Conservation (phyloP, 257 asterid species). For the Thymus quinquecostatus region DNA sequence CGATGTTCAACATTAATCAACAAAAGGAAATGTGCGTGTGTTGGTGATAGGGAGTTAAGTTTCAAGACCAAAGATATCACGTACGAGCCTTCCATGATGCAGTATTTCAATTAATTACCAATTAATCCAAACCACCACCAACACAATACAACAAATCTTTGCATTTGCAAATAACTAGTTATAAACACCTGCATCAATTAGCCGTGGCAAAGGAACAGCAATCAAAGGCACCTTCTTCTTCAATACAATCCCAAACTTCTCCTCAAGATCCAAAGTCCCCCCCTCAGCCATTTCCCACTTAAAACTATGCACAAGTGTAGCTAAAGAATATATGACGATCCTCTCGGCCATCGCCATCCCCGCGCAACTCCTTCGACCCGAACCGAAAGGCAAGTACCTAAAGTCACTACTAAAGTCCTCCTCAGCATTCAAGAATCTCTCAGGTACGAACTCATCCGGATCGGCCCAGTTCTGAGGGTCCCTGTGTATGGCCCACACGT, state of each 20-base stretch:
- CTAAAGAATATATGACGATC: slow-evolving; percentile 59
- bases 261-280: slow-evolving; percentile 46
- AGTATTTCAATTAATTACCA: too few species aligned
- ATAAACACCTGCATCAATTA: slow-evolving; percentile 23
- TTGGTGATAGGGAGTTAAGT: too few species aligned
- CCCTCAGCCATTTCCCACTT: slow-evolving; percentile 53
- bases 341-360: slow-evolving; percentile 72
- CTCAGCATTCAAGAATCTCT: slow-evolving; percentile 47
- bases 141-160: too few species aligned
- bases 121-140: too few species aligned
- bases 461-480: slow-evolving; percentile 57
- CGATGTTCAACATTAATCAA: too few species aligned
- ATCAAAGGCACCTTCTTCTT: slow-evolving; percentile 58
- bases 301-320: slow-evolving; percentile 64
- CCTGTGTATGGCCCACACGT: slow-evolving; percentile 73
- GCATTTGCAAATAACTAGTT: background rate
- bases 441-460: slow-evolving; percentile 53
- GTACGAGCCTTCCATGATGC: too few species aligned
- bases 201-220: slow-evolving; percentile 61
- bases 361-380: slow-evolving; percentile 72
- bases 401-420: slow-evolving; percentile 59
- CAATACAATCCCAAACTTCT: slow-evolving; percentile 69
- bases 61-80: too few species aligned
- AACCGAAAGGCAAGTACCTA: slow-evolving; percentile 64
- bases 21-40: too few species aligned